Base-by-base conservation (phyloP, 2,329 filamentous ascomycete genomes). In the Ophiostoma triangulosporum region DNA sequence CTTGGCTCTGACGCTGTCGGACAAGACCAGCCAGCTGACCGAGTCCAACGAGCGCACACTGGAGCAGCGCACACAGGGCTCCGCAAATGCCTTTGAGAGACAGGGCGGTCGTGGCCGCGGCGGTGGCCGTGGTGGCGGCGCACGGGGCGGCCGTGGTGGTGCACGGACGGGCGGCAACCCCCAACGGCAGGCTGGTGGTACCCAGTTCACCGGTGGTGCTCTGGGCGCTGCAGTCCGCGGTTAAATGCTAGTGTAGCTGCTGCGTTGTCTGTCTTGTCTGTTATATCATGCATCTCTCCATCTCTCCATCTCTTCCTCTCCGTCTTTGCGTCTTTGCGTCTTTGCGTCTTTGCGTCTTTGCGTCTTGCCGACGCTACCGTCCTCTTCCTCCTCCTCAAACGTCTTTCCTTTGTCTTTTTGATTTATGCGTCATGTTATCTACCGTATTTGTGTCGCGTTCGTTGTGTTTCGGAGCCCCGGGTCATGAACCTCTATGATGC, bases 1-100 rank as follows among this genome's bases (percentile, higher is more conserved):
- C 68, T 77, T 98, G 65, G 90, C 94, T 31, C 83, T 98, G 60
- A 93, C 90, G 9, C 77, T 98, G 51, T 88, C 87, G 56, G 93
- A 98, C 75, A 98, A 97, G 79, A 91, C 93, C 55, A 95, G 89
- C 66, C 82, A 84, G 52, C 84, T 98, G 57, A 95, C 97, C 66
- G 94, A 98, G 77, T 84, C 84, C 62, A 98, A 98, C 73, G 93
- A 98, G 76, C 84, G 94, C 69, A 95, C 91, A 24, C 78, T 98
- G 62, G 93, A 98, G 76, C 90, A 96, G 69, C 83, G 93, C 66
- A 97, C 94, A 62, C 89, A 96, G 69, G 93, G 93, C 62, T 95
- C 90, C 61, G 83, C 88, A 56, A 95, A 95, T 65, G 91, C 89
- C 27, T 97, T 97, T 71, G 90, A 96, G 76, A 77, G 91, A 68